Base-by-base conservation (phyloP, 2,329 filamentous ascomycete species). In the Sporothrix protearum region DNA sequence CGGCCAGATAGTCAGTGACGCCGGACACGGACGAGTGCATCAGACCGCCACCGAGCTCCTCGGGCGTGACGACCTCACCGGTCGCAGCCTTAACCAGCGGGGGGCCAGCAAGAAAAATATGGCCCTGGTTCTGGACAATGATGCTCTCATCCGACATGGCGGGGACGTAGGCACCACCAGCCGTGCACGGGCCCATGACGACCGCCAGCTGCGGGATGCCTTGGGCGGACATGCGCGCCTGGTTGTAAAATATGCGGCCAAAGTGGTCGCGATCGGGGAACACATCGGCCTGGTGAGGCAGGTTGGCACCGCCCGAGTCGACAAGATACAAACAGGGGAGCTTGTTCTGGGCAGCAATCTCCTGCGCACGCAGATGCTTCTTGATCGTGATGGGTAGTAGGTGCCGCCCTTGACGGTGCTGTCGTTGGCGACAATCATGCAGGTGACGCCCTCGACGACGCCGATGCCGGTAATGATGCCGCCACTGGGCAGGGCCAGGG, bases 141-240 rank as follows among this genome's bases (percentile, higher is more conserved):
- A 99, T 97, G 79, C 89, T 94, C 85, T 98, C 96, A 79, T 98
- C 96, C 73, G 92, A 95, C 95, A 99, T 98, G 77, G 93, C 93
- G 12, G 95, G 95, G 12, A 98, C 94, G 79, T 99, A 98, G 30
- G 95, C 95, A 64, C 95, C 95, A 68, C 95, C 95, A 1, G 95
- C 95, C 0, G 96, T 99, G 82, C 96, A 99, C 57, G 95, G 92
- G 0, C 95, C 95, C 95, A 99, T 97, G 63, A 99, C 95, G 2
- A 97, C 93, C 10, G 93, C 91, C 76, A 99, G 92, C 79, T 98
- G 95, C 0, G 95, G 95, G 73, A 98, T 97, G 4, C 94, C 93
- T 75, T 90, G 83, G 1, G 91, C 87, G 76, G 92, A 96, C 94
- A 98, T 97, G 77, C 93, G 87, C 2, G 96, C 95, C 81, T 99